These are phyloP conservation scores for Verticillium nonalfalfae DNA, from an alignment of 2,329 filamentous ascomycete genomes.

Conservation along the genomic window DNA sequence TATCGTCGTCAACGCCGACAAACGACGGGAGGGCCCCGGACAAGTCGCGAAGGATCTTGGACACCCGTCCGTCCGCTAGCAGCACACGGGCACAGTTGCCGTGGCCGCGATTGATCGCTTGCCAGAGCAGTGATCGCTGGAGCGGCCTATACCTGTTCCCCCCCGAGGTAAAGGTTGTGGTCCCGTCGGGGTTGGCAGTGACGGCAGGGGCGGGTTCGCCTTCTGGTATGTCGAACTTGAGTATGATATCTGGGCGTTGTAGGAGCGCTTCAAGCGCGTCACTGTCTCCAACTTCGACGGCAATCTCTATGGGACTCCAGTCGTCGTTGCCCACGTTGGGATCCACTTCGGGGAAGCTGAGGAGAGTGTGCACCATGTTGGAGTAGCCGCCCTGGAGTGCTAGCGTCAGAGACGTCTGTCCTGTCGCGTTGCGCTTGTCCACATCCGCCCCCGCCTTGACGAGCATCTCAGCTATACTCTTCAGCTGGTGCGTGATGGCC, in stretches of 20 bases:
- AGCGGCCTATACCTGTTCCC: neutral
- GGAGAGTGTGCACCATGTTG: neutral
- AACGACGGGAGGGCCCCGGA: neutral
- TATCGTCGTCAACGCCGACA: neutral
- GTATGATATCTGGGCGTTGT: neutral
- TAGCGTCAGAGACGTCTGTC: neutral
- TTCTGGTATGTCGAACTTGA: neutral
- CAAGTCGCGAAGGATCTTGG: neutral
- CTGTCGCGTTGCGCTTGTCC: neutral
- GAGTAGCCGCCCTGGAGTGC: neutral
- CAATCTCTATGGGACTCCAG: neutral
- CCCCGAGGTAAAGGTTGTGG: neutral
- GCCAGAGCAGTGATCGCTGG: neutral
- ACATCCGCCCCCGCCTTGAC: neutral
- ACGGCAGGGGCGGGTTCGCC: neutral
- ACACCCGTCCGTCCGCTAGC: neutral
- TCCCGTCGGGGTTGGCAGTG: neutral
- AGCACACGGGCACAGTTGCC: neutral
- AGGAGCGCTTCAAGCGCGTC: neutral
- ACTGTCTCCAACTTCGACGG: neutral
- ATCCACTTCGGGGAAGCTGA: neutral
- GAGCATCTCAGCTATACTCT: neutral
- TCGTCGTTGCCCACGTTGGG: neutral
- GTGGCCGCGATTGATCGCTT: neutral
- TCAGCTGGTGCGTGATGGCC: neutral